Evolutionary conservation across 202 grass and related monocot genomes (phyloP), one percentile per base, ranked within the genome.

Genomic region (Cymbopogon flexuosus): DNA sequence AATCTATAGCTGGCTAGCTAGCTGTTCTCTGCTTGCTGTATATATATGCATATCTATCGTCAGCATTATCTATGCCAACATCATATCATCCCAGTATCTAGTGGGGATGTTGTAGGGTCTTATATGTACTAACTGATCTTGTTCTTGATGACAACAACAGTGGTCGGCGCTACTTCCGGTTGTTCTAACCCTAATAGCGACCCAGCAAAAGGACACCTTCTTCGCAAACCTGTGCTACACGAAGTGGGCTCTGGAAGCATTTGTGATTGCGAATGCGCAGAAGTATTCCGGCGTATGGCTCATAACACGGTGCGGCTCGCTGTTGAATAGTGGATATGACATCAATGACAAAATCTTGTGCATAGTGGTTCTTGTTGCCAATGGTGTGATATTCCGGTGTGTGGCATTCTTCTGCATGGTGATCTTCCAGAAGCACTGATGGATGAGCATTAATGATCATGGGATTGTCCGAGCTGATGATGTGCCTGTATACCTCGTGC

Each of bases 231-330:
- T 97, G 29, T 97, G 93, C 84, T 97, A 97, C 86, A 97, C 93
- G n/a, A 96, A 96, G 76, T 96, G 93, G 93, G 90, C 93, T 10
- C 83, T 97, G 0, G 93, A 96, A 79, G 93, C 85, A 12, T 96
- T 96, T 57, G 93, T 96, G 7, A 86, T 92, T 35, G 90, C 83
- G 18, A 96, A 96, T 79, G 93, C 85, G 34, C 70, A 96, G 83
- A 88, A 70, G 85, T 96, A 85, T 42, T 88, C 87, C 2, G 93
- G 93, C 2, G 93, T 96, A 29, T 96, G 93, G 93, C 69, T 96
- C 5, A 83, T 92, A 37, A 92, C 93, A 3, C 87, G 90, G 7
- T 96, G 93, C 1, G 90, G 93, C 22, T 96, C 88, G 5, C 69
- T 96, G 31, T 0, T 87, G 34, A 86, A 78, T 45, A 90, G 31